Evolutionary conservation across 164 flowering plant genomes (phyloP), one percentile per base, ranked within the genome.

Genomic region (Magnolia sinica): DNA sequence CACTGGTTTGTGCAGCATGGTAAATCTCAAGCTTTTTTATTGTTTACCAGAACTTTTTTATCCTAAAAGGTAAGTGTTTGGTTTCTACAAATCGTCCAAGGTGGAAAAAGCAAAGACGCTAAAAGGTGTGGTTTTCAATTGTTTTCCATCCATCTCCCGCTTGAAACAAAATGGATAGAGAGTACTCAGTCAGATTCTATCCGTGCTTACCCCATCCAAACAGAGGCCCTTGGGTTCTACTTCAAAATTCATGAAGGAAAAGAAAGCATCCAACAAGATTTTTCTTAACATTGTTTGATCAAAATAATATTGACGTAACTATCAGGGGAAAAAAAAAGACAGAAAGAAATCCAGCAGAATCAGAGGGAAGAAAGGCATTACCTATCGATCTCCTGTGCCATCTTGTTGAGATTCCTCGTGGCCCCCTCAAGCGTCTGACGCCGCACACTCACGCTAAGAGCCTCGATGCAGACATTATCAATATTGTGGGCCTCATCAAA

Each of bases 401-500:
- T 93, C 82, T 83, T 89, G 80, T 67, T 84, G 67, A 94, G 88
- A 84, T 96, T 96, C 84, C 99, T 85, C 3, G 92, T 81, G 20
- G 98, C 97, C 6, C 98, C 99, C 73, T 96, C 98, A 68, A 96
- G 89, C 1, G 99, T 93, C 82, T 93, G 97, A 77, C 74, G 87
- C 82, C 99, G 90, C 61, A 96, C 93, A 77, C 91, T 91, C 37
- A 94, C 99, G 83, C 99, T 96, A 37, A 96, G 97, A 2, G 99
- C 98, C 86, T 96, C 98, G 78, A 96, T 94, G 76, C 99, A 96
- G 78, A 96, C 99, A 88, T 94, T 96, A 73, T 96, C 99, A 75
- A 94, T 96, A 83, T 96, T 94, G 82, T 94, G 99, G 0, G 98
- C 99, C 89, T 96, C 99, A 80, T 96, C 99, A 85, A 96, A 96